Conservation (phyloP, 371 early-diverging fungal species). For the Sanchytrium tribonematis region DNA sequence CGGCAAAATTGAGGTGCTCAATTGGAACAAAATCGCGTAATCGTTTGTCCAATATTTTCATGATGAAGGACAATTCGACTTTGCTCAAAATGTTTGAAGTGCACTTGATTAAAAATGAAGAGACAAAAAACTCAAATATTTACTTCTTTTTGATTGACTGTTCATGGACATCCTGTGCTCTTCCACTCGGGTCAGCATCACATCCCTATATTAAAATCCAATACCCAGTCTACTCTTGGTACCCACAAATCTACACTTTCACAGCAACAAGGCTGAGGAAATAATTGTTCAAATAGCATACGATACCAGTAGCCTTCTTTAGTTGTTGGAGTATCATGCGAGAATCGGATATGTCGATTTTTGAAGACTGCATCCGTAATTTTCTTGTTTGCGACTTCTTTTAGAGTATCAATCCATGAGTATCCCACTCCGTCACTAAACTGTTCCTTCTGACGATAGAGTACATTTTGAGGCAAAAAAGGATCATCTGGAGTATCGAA, state of each 20-base stretch:
- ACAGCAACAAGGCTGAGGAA: slow-evolving; percentile 61
- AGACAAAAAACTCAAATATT: no score
- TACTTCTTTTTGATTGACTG: slow-evolving; percentile 22
- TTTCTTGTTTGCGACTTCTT: slow-evolving; percentile 29
- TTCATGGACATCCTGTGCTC: slow-evolving; percentile 69
- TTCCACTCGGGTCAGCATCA: slow-evolving; percentile 79
- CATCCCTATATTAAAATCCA: slow-evolving; percentile 31
- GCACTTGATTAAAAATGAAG: no score
- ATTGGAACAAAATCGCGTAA: no score
- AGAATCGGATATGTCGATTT: slow-evolving; percentile 34
- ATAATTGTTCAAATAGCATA: slow-evolving; percentile 60
- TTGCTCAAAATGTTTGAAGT: no score
- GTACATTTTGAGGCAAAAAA: slow-evolving; percentile 58
- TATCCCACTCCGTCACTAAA: slow-evolving; percentile 93
- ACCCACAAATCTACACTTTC: slow-evolving; percentile 76
- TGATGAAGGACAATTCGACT: no score
- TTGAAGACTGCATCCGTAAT: slow-evolving; percentile 49
- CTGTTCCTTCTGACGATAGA: slow-evolving; percentile 94
- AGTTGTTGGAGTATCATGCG: slow-evolving; percentile 61
- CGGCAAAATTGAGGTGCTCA: no score
- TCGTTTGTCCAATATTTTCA: no score
- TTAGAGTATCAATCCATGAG: slow-evolving; percentile 74
- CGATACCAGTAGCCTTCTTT: slow-evolving; percentile 88
- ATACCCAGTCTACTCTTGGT: slow-evolving; percentile 73
- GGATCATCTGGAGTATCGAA: slow-evolving; percentile 15